phyloP scores from a whole-genome alignment of 2,329 filamentous ascomycete species.

The Fusarium clavum region DNA sequence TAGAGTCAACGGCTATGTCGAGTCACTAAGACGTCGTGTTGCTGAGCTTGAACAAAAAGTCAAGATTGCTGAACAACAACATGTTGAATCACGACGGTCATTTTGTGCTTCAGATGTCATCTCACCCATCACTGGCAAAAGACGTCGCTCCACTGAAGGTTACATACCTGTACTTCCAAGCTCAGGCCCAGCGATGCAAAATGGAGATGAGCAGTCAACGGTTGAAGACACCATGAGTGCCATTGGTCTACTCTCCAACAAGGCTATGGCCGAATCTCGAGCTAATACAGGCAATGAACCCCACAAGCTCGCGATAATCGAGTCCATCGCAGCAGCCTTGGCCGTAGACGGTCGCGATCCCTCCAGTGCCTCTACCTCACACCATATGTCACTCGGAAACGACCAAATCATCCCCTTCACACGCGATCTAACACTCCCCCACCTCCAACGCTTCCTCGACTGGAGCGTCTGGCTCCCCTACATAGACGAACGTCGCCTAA shows the following conservation, averaged over 20 bases:
- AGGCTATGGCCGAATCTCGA: conserved; percentile 26
- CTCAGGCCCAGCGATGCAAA: rapidly evolving
- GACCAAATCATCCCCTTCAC: not conserved
- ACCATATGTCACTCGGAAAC: not conserved
- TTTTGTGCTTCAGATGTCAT: not conserved
- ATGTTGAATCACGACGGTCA: not conserved
- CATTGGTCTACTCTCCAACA: conserved; percentile 23
- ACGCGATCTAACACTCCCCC: not conserved
- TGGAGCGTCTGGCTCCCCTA: conserved; percentile 20
- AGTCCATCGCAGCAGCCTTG: conserved; percentile 16
- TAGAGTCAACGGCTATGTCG: conserved; percentile 20
- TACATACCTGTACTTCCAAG: rapidly evolving
- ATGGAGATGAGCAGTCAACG: conserved; percentile 18
- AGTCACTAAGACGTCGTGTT: conserved; percentile 15
- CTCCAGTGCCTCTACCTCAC: conserved; percentile 1
- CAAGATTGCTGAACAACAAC: conserved; percentile 5
- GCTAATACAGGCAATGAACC: not conserved
- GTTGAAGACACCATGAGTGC: conserved; percentile 34
- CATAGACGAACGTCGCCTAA: not conserved
- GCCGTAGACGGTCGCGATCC: conserved; percentile 21
- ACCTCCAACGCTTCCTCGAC: conserved; percentile 2
- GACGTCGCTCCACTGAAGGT: not conserved
- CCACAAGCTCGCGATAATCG: conserved; percentile 18
- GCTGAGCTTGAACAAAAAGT: conserved; percentile 21
- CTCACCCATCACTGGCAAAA: not conserved